Evolutionary conservation across 129 eudicot species (phyloP).

Genomic region (Centaurea solstitialis): DNA sequence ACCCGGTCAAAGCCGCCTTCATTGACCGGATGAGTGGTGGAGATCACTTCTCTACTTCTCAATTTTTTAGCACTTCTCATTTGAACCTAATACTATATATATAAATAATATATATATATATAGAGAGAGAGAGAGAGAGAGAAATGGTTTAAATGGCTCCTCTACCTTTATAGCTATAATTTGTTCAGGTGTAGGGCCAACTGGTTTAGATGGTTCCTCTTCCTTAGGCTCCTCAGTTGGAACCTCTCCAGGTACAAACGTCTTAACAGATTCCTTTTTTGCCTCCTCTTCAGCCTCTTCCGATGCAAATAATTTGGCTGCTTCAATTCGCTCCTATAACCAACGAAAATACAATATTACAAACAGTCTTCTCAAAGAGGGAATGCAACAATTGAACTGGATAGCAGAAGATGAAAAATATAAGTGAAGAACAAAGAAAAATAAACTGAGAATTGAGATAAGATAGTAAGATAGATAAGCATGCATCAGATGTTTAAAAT

Average conservation of each 20-base stretch:
- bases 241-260: conserved; percentile 82
- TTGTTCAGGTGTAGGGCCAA: conserved; percentile 92
- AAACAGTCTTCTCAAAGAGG: neutral
- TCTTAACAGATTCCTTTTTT: conserved; percentile 71
- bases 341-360: conserved; percentile 19
- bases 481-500: neutral
- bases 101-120: no score
- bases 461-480: neutral
- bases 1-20: no score
- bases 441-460: neutral
- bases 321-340: conserved; percentile 81
- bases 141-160: no score
- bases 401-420: neutral
- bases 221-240: conserved; percentile 69
- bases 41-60: no score
- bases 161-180: conserved; percentile 91
- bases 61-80: no score
- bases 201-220: conserved; percentile 70
- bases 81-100: no score
- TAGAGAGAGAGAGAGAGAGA: no score
- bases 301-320: conserved; percentile 70
- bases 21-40: no score
- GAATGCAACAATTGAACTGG: neutral
- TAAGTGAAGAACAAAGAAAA: conserved; percentile 1
- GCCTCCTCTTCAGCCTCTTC: conserved; percentile 93